Base-by-base conservation (phyloP, 2,329 filamentous ascomycete genomes). In the Cercospora nicotianae region DNA sequence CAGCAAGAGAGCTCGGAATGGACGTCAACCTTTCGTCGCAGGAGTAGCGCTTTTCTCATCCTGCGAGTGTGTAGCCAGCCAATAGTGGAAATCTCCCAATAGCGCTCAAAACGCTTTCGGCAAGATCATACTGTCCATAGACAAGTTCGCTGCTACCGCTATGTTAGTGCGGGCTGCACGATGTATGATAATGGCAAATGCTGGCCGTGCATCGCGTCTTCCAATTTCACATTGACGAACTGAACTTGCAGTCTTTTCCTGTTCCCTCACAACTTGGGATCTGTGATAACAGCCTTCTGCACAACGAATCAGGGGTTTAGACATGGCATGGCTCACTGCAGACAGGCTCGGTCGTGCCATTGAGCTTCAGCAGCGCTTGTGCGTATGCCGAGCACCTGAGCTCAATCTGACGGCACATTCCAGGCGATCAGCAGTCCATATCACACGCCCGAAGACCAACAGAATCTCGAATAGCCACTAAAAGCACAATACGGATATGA, bases 1-100 rank as follows among this genome's bases (percentile, higher is more conserved):
- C 75, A 53, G 79, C 78, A 36, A 76, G 72, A 67, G 76, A 77
- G 63, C 36, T 77, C 64, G 63, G 65, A 1, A 60, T 57, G 23
- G 67, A 68, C 31, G 62, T 69, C n/a, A 51, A 20, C 3, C 48
- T 70, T 1, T 64, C 61, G 2, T 55, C 61, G 31, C 45, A 57
- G 33, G 62, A 58, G 9, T 58, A 58, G 55, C 28, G 13, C 5
- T 28, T 12, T 12, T 9, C 3, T 23, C 9, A 9, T 51, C 20
- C 9, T 51, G 18, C 45, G 10, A 23, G 16, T 36, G 33, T 16
- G 12, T 36, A 16, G 33, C 5, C 4, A 10, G 30, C 30, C 30
- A 31, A 31, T 13, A 33, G 31, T 33, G 31, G 31, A 33, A 4
- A 33, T 12, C 1, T 33, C 31, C 31, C 31, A 4, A 36, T 36